phyloP scores from a whole-genome alignment of 345 rosid genomes.

The Leavenworthia alabamica region DNA sequence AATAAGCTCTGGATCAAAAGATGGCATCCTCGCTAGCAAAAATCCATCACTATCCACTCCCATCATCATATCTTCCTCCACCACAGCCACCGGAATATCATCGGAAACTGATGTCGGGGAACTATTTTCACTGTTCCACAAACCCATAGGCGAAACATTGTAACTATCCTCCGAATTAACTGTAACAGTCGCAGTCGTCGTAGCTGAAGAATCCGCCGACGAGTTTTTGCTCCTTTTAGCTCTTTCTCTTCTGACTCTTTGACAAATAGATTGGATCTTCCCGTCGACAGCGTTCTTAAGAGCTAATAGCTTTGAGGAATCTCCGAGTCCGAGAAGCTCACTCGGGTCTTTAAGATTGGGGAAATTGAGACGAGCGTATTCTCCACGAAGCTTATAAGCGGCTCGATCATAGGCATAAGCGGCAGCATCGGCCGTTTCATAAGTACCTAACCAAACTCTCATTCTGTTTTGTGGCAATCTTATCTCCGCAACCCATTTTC shows the following conservation, averaged over 20 bases:
- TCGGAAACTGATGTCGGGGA: constrained; percentile 41
- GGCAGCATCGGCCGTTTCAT: constrained; percentile 83
- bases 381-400: constrained; percentile 93
- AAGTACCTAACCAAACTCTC: constrained; percentile 95
- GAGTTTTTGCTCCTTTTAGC: constrained; percentile 39
- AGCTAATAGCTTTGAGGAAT: constrained; percentile 47
- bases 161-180: constrained; percentile 35
- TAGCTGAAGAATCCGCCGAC: constrained; percentile 29
- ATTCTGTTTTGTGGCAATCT: constrained; percentile 91
- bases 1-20: constrained; percentile 78
- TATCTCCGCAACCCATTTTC: constrained; percentile 94
- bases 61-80: constrained; percentile 36
- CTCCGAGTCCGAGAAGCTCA: constrained; percentile 54
- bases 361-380: constrained; percentile 83
- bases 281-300: constrained; percentile 67
- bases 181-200: neutral
- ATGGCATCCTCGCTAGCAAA: constrained; percentile 79
- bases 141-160: constrained; percentile 40
- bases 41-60: constrained; percentile 43
- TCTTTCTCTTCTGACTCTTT: constrained; percentile 59
- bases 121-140: constrained; percentile 40
- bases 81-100: constrained; percentile 12
- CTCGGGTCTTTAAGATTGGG: constrained; percentile 66
- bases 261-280: constrained; percentile 86
- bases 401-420: constrained; percentile 97